Percentiles rank a stretch among this genome's conserved stretches.
Conservation (phyloP, 169 alveolate genomes). For the Plasmodium gallinaceum region DNA sequence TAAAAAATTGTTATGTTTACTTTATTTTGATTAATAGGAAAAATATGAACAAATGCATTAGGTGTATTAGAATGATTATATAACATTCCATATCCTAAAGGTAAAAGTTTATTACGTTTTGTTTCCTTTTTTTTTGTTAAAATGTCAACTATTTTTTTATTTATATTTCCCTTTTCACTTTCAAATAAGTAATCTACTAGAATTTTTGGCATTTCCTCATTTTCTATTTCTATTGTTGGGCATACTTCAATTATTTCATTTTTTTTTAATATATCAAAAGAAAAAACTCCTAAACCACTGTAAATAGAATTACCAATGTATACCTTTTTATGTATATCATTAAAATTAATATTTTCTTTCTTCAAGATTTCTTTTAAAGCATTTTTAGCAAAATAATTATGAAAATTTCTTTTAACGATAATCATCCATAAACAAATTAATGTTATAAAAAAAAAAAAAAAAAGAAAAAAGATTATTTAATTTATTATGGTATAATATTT, state of each 20-base stretch:
- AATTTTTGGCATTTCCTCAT: conserved; percentile 51
- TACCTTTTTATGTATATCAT: conserved; percentile 37
- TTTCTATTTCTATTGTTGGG: conserved; percentile 38
- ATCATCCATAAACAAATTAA: conserved; percentile 6
- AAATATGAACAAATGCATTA: conserved; percentile 59
- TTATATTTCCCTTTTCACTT: conserved; percentile 4
- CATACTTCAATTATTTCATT: conserved; percentile 68
- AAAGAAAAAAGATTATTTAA: too few species aligned
- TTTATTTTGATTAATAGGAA: conserved; percentile 10
- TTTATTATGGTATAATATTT: too few species aligned
- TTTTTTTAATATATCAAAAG: conserved; percentile 28
- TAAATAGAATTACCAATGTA: conserved; percentile 34
- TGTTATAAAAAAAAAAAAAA: neutral
- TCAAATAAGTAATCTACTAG: conserved; percentile 50
- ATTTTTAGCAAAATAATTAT: conserved; percentile 56
- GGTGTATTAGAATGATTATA: conserved; percentile 61
- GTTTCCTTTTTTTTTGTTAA: conserved; percentile 9
- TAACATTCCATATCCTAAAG: conserved; percentile 69
- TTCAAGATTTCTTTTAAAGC: conserved; percentile 15
- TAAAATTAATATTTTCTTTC: conserved; percentile 30
- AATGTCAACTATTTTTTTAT: conserved; percentile 25
- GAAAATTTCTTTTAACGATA: conserved; percentile 26
- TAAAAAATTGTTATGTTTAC: neutral
- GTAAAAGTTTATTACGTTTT: conserved; percentile 31
- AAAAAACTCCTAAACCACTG: conserved; percentile 44